Percentiles rank a stretch among this genome's conserved stretches.
These are phyloP conservation scores for Ceratobasidium sp. DNA, from an alignment of 1,284 basidiomycete genomes.

Conservation along the genomic window DNA sequence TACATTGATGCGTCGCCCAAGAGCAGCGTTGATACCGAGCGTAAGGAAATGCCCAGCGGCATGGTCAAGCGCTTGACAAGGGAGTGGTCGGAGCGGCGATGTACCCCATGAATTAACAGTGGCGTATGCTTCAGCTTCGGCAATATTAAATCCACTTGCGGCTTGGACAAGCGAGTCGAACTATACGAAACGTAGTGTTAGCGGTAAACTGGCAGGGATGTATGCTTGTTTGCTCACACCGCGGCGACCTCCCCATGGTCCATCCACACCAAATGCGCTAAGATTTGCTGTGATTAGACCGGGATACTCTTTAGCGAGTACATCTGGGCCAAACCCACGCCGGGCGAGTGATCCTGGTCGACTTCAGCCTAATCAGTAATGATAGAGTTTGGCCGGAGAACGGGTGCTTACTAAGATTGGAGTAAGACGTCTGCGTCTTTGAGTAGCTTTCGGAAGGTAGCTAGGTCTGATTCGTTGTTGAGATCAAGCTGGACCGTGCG, in stretches of 20 bases:
- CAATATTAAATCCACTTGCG: slow-evolving; percentile 69
- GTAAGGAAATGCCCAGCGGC: slow-evolving; percentile 70
- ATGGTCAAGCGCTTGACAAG: slow-evolving; percentile 73
- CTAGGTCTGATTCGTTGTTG: slow-evolving; percentile 53
- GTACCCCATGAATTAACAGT: slow-evolving; percentile 47
- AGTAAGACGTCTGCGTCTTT: slow-evolving; percentile 68
- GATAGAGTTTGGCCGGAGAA: background rate
- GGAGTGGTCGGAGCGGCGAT: slow-evolving; percentile 59
- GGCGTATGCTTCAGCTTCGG: slow-evolving; percentile 64
- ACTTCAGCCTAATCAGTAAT: slow-evolving; percentile 15
- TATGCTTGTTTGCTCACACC: slow-evolving; percentile 58
- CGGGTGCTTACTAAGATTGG: slow-evolving; percentile 62
- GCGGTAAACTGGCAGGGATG: slow-evolving; percentile 1
- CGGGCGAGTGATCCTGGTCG: slow-evolving; percentile 64
- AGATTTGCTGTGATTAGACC: slow-evolving; percentile 70
- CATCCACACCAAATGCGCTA: slow-evolving; percentile 69
- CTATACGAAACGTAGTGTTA: slow-evolving; percentile 52
- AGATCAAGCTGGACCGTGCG: slow-evolving; percentile 72
- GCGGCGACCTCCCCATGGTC: slow-evolving; percentile 66
- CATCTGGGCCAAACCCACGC: slow-evolving; percentile 64
- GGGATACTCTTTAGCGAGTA: slow-evolving; percentile 59
- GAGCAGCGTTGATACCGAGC: slow-evolving; percentile 67
- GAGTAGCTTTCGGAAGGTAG: slow-evolving; percentile 58
- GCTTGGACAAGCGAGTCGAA: slow-evolving; percentile 77
- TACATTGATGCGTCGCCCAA: slow-evolving; percentile 65